Conservation (phyloP, 352 stramenopile genomes). For the Phytophthora tubulina region DNA sequence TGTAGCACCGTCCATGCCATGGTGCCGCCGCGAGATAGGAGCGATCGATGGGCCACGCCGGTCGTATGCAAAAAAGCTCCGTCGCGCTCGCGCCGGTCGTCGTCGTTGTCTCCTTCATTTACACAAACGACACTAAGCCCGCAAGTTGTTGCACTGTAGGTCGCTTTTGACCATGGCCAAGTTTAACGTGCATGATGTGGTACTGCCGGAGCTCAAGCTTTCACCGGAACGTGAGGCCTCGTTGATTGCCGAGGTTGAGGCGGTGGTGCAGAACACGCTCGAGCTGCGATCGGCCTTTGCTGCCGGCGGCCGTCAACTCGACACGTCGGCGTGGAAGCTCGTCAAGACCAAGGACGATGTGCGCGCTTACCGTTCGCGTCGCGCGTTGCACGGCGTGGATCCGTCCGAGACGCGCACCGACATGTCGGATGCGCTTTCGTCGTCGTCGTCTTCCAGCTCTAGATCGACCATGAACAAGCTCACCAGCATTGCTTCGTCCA, state of each 20-base stretch:
- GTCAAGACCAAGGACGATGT: constrained; percentile 52
- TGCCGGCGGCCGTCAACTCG: constrained; percentile 42
- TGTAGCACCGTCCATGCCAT: constrained; percentile 32
- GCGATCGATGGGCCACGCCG: constrained; percentile 30
- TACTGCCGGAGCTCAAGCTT: constrained; percentile 40
- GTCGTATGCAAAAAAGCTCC: constrained; percentile 24
- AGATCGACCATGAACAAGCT: constrained; percentile 41
- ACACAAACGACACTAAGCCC: constrained; percentile 36
- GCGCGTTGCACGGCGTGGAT: constrained; percentile 39
- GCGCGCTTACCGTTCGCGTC: constrained; percentile 48
- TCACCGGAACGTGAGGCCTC: constrained; percentile 29
- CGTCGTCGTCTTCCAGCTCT: constrained; percentile 40
- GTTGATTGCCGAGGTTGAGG: constrained; percentile 42
- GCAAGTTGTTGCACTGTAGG: constrained; percentile 21
- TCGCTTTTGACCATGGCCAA: constrained; percentile 37
- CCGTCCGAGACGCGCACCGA: constrained; percentile 30
- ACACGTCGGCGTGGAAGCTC: constrained; percentile 52
- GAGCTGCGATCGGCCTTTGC: constrained; percentile 46
- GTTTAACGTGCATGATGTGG: constrained; percentile 52
- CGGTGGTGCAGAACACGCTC: constrained; percentile 47
- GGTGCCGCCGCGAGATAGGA: constrained; percentile 29
- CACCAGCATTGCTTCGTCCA: constrained; percentile 24
- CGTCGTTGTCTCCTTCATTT: constrained; percentile 37
- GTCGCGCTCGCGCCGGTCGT: constrained; percentile 13
- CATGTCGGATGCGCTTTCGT: constrained; percentile 35